Percentiles rank a stretch among this genome's conserved stretches.
Conservation (phyloP, 2,329 filamentous ascomycete genomes). For the Penicillium sp. region DNA sequence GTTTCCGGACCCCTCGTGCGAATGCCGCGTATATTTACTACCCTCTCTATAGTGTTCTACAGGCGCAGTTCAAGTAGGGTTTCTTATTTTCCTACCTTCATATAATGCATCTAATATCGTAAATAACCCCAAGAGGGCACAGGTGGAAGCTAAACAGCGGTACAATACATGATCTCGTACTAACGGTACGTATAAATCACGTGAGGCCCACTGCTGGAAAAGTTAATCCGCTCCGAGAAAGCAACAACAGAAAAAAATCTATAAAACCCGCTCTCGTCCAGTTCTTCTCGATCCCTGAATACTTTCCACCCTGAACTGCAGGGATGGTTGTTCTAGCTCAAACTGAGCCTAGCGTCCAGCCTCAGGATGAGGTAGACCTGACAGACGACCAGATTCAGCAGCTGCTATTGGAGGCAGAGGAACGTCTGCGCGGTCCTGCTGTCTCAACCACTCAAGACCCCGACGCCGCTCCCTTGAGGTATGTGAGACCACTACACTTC, state of each 20-base stretch:
- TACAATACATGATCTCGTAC: not conserved
- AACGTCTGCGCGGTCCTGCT: conserved; percentile 44
- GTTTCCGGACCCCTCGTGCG: conserved; percentile 15
- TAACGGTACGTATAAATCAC: not conserved
- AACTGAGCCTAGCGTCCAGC: conserved; percentile 9
- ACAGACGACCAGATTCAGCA: conserved; percentile 60
- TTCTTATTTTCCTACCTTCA: not conserved
- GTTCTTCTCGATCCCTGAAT: conserved; percentile 2
- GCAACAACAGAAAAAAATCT: conserved; percentile 19
- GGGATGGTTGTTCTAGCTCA: conserved; percentile 18
- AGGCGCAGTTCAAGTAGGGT: not conserved
- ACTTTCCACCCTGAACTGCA: conserved; percentile 9
- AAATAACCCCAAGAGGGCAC: not conserved
- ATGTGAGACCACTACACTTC: not conserved
- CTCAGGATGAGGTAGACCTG: conserved; percentile 42
- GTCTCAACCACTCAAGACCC: conserved; percentile 17
- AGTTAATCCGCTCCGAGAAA: conserved; percentile 20
- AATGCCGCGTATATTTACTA: not conserved
- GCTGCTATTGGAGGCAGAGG: conserved; percentile 60
- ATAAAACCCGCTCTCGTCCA: conserved; percentile 12
- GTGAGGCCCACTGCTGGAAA: conserved; percentile 4
- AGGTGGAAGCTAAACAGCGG: not conserved
- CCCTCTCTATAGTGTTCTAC: not conserved
- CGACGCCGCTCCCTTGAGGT: conserved; percentile 15
- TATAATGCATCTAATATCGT: not conserved